These are phyloP conservation scores for Beauveria australis DNA, from an alignment of 2,329 filamentous ascomycete genomes.

Conservation along the genomic window DNA sequence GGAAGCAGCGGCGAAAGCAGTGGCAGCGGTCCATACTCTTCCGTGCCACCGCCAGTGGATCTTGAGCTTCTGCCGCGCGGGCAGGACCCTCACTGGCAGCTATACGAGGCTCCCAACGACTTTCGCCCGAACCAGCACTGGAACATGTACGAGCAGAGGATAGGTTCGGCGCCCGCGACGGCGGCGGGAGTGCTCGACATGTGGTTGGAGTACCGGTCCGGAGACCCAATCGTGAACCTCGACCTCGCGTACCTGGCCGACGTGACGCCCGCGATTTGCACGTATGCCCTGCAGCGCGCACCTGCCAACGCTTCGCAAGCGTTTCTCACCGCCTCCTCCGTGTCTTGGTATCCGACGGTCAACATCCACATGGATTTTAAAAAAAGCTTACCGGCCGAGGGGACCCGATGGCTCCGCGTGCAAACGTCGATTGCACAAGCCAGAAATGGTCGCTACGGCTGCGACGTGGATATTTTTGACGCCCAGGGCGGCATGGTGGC, in stretches of 20 bases:
- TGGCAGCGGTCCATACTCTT: constrained; percentile 7
- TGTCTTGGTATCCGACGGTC: constrained; percentile 69
- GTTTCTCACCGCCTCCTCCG: background rate
- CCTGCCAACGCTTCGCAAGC: background rate
- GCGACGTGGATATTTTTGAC: constrained; percentile 63
- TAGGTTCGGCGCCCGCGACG: background rate
- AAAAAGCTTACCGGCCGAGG: constrained; percentile 57
- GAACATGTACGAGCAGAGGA: constrained; percentile 22
- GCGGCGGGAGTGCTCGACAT: constrained; percentile 17
- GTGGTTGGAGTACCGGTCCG: background rate
- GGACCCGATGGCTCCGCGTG: constrained; percentile 65
- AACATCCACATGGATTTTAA: constrained; percentile 71
- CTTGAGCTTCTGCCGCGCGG: constrained; percentile 18
- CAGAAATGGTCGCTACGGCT: constrained; percentile 63
- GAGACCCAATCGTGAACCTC: background rate
- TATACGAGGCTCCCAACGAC: background rate
- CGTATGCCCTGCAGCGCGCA: background rate
- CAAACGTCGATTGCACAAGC: constrained; percentile 59
- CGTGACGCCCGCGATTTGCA: background rate
- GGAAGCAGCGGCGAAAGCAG: too few relatives aligned
- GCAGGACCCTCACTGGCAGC: constrained; percentile 23
- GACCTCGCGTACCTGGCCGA: constrained; percentile 5
- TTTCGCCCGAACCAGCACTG: constrained; percentile 19
- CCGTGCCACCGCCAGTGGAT: constrained; percentile 17
- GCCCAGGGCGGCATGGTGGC: constrained; percentile 21